Conservation (phyloP, 2,329 filamentous ascomycete genomes). For the Ophiocordyceps sinensis region DNA sequence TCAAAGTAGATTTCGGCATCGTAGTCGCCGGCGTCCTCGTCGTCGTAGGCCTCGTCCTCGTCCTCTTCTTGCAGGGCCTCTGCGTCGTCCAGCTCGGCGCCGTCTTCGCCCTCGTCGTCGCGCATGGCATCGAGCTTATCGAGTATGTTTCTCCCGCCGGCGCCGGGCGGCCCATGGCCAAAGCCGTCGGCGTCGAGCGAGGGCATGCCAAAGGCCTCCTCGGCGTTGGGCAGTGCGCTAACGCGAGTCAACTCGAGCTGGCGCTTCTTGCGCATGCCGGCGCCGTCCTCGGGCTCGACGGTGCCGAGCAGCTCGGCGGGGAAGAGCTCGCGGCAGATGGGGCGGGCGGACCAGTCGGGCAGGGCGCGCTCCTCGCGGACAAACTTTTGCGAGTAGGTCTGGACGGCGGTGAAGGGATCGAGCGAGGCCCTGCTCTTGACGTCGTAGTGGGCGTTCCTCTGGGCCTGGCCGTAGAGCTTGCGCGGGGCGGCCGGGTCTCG, state of each 20-base stretch:
- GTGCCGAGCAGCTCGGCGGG: slow-evolving; percentile 40
- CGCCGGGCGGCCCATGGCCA: slow-evolving; percentile 13
- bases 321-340: slow-evolving; percentile 38
- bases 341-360: slow-evolving; percentile 36
- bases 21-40: slow-evolving; percentile 46
- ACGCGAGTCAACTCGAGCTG: slow-evolving; percentile 31
- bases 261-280: slow-evolving; percentile 26
- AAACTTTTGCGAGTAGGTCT: slow-evolving; percentile 43
- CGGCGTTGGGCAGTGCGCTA: slow-evolving; percentile 32
- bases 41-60: slow-evolving; percentile 37
- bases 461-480: slow-evolving; percentile 39
- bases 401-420: slow-evolving; percentile 43
- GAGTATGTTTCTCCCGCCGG: slow-evolving; percentile 22
- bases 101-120: slow-evolving; percentile 36
- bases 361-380: slow-evolving; percentile 34
- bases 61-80: slow-evolving; percentile 31
- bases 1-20: slow-evolving; percentile 48
- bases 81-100: slow-evolving; percentile 33
- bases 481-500: slow-evolving; percentile 24
- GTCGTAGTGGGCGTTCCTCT: slow-evolving; percentile 41
- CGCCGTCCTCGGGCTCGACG: slow-evolving; percentile 28
- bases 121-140: slow-evolving; percentile 30
- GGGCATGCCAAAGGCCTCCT: slow-evolving; percentile 32
- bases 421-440: slow-evolving; percentile 38
- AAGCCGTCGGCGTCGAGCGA: slow-evolving; percentile 9